Conservation (phyloP, 257 asterid species). For the Petrea volubilis region DNA sequence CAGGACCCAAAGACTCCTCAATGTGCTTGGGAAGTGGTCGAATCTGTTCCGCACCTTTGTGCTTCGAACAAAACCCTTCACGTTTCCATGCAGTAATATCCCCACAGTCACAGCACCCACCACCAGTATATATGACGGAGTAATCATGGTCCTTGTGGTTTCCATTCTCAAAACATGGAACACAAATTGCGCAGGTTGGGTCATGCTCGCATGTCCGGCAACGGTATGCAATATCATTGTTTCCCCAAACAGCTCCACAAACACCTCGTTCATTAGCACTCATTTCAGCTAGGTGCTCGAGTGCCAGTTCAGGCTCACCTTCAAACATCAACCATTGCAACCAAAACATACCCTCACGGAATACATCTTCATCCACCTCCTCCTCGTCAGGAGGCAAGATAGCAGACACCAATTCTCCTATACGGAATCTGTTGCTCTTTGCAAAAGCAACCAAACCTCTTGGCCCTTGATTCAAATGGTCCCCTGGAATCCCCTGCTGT, state of each 20-base stretch:
- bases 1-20: conserved; percentile 72
- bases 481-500: conserved; percentile 56
- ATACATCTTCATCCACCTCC: conserved; percentile 45
- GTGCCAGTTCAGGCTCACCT: conserved; percentile 64
- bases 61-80: conserved; percentile 93
- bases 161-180: conserved; percentile 93
- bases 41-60: conserved; percentile 87
- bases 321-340: conserved; percentile 95
- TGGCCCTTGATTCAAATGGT: conserved; percentile 46
- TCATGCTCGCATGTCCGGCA: conserved; percentile 95
- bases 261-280: conserved; percentile 74
- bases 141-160: conserved; percentile 93
- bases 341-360: conserved; percentile 71
- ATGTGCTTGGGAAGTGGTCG: conserved; percentile 72
- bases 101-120: conserved; percentile 99
- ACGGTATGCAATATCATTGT: conserved; percentile 85
- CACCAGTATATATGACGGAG: conserved; percentile 81
- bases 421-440: conserved; percentile 45
- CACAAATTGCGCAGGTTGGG: conserved; percentile 96
- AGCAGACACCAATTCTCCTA: conserved; percentile 55
- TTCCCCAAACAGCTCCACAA: conserved; percentile 96
- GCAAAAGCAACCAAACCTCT: conserved; percentile 64
- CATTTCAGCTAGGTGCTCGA: conserved; percentile 55
- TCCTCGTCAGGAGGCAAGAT: conserved; percentile 73
- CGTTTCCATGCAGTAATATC: conserved; percentile 98